phyloP scores from a whole-genome alignment of 2,329 filamentous ascomycete genomes.

The Penicillium sp. region DNA sequence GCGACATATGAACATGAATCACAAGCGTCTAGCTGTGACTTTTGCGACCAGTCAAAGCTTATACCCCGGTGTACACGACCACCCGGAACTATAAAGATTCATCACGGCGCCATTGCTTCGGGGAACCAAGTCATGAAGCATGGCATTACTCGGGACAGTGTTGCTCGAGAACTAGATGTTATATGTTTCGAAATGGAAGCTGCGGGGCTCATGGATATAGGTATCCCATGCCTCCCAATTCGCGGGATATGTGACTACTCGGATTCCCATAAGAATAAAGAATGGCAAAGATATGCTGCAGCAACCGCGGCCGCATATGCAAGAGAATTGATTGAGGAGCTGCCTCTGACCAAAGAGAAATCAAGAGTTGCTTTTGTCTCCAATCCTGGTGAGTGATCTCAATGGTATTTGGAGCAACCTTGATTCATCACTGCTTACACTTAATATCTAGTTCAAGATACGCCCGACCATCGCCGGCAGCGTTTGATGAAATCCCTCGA shows the following conservation, averaged over 20 bases:
- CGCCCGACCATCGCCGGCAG: background rate
- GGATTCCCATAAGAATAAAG: conserved; percentile 14
- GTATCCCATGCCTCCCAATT: conserved; percentile 12
- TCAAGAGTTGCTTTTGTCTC: background rate
- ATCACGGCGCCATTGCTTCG: conserved; percentile 30
- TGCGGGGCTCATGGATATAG: conserved; percentile 1
- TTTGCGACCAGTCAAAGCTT: background rate
- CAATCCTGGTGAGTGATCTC: background rate
- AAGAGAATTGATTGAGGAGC: conserved; percentile 1
- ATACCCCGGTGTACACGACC: background rate
- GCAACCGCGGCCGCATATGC: conserved; percentile 10
- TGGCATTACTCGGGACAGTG: background rate
- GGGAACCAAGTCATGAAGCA: conserved; percentile 19
- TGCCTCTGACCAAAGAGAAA: background rate
- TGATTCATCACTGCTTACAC: background rate
- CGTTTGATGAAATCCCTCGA: background rate
- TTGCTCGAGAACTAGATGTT: conserved; percentile 1
- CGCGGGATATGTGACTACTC: conserved; percentile 15
- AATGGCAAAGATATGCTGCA: conserved; percentile 12
- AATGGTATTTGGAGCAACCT: background rate
- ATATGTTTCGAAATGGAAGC: background rate
- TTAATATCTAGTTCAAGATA: background rate
- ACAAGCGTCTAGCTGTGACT: background rate
- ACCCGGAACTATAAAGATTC: conserved; percentile 13
- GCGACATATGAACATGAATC: background rate